Conservation (phyloP, 108 stramenopile species). For the Fistulifera solaris region DNA sequence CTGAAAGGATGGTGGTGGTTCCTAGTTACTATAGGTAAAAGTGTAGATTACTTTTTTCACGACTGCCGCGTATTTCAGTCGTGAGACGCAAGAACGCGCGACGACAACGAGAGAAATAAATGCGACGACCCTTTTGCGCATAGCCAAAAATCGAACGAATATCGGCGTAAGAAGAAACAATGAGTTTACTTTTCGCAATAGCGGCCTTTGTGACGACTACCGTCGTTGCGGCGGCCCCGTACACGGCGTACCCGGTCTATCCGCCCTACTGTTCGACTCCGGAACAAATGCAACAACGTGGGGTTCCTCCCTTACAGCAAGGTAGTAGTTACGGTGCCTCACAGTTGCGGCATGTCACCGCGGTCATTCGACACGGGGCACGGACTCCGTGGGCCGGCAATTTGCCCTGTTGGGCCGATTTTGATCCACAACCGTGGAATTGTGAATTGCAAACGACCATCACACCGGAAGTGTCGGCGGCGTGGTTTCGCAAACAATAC, state of each 20-base stretch:
- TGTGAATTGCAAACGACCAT: constrained; percentile 58
- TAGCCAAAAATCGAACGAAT: too few species aligned
- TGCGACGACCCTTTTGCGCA: too few species aligned
- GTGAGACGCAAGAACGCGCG: too few species aligned
- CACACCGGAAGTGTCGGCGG: constrained; percentile 28
- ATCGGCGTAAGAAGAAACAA: too few species aligned
- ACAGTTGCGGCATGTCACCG: constrained; percentile 58
- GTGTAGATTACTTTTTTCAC: too few species aligned
- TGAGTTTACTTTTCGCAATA: too few species aligned
- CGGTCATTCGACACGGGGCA: constrained; percentile 74
- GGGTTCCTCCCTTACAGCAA: constrained; percentile 37
- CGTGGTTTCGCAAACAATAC: constrained; percentile 58
- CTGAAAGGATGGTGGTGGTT: too few species aligned
- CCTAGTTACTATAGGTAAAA: too few species aligned
- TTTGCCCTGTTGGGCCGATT: constrained; percentile 46
- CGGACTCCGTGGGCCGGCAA: constrained; percentile 43
- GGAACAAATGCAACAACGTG: constrained; percentile 40
- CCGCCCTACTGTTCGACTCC: constrained; percentile 74
- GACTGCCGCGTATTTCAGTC: too few species aligned
- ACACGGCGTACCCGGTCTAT: constrained; percentile 34
- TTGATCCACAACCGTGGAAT: constrained; percentile 52
- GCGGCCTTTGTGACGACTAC: too few species aligned
- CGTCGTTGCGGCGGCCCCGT: neutral
- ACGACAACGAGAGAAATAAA: too few species aligned
- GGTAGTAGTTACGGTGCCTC: constrained; percentile 9